Evolutionary conservation across 164 flowering plant genomes (phyloP), one percentile per base, ranked within the genome.

Genomic region (Piper betle): DNA sequence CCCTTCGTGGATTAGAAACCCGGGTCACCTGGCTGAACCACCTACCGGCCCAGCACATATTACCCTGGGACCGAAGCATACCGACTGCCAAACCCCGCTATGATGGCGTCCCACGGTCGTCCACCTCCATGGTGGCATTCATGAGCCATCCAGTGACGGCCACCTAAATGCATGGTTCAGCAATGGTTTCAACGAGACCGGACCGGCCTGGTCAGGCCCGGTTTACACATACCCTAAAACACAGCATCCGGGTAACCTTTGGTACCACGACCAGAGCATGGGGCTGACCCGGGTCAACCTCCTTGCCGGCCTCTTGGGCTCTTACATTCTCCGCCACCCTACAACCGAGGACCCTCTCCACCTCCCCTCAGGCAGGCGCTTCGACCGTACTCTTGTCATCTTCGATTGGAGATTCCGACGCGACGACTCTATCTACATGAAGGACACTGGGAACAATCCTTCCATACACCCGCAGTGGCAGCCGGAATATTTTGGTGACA

Each of bases 251-350:
- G 85, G 85, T 0, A 79, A 72, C 19, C 64, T 79, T 5, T 83
- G 87, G 87, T 83, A 83, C 73, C 84, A 83, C 57, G 87, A 83
- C 61, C 87, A 83, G 43, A 79, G 83, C 10, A 70, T 81, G 80
- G 87, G 87, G 6, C 71, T 83, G 60, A 83, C 87, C 6, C 52
- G 87, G 39, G 81, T 76, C 66, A 83, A 83, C 68, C 66, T 81
- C 42, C 58, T 83, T 38, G 84, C 87, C 6, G 84, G 87, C 16
- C 66, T 83, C 19, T 12, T 72, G 15, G 87, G 87, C 10, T 53
- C 80, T 37, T 80, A 83, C 68, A 58, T 81, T 16, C 40, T 83
- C 39, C 87, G 81, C 2, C 62, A 81, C 18, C 78, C 80, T 4
- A 33, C n/a, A 0, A 50, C 69, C 1, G 87, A 82, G 65, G 66